Evolutionary conservation across 1,284 basidiomycete genomes (phyloP).

Genomic region (Pseudozyma hubeiensis): DNA sequence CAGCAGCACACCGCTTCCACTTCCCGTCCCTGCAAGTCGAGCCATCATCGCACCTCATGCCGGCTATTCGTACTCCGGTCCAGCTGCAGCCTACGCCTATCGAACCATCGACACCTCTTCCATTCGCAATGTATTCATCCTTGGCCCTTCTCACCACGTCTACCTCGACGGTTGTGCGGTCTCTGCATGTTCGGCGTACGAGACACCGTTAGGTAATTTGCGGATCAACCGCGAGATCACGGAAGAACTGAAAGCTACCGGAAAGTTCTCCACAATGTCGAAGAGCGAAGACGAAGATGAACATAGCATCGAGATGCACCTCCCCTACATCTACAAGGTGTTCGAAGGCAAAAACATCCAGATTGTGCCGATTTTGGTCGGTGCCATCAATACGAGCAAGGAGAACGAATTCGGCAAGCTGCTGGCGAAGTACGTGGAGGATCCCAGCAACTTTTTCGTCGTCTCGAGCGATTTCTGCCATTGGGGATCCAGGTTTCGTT

Average conservation of each 20-base stretch:
- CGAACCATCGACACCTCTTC: constrained; percentile 81
- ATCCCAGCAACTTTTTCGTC: constrained; percentile 85
- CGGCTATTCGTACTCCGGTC: constrained; percentile 93
- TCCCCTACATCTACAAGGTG: constrained; percentile 88
- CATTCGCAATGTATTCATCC: constrained; percentile 89
- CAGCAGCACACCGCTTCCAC: constrained; percentile 69
- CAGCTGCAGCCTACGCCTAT: constrained; percentile 95
- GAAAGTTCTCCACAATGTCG: constrained; percentile 80
- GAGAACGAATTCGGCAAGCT: constrained; percentile 78
- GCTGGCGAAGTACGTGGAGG: constrained; percentile 82
- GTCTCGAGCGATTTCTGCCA: constrained; percentile 98
- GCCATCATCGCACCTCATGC: constrained; percentile 98
- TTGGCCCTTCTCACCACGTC: constrained; percentile 94
- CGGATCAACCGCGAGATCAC: constrained; percentile 81
- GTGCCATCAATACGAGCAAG: constrained; percentile 77
- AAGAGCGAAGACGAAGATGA: constrained; percentile 85
- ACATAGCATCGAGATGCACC: constrained; percentile 97
- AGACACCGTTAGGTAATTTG: constrained; percentile 86
- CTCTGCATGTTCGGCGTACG: constrained; percentile 79
- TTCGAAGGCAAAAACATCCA: constrained; percentile 84
- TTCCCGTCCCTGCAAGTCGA: constrained; percentile 82
- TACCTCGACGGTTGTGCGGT: constrained; percentile 89
- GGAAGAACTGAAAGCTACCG: constrained; percentile 76
- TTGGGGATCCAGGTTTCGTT: constrained; percentile 83
- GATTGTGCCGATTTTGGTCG: constrained; percentile 92